Evolutionary conservation across 192 early-diverging fungal species (phyloP), one percentile per base, ranked within the genome.

Genomic region (Umbelopsis sp.): DNA sequence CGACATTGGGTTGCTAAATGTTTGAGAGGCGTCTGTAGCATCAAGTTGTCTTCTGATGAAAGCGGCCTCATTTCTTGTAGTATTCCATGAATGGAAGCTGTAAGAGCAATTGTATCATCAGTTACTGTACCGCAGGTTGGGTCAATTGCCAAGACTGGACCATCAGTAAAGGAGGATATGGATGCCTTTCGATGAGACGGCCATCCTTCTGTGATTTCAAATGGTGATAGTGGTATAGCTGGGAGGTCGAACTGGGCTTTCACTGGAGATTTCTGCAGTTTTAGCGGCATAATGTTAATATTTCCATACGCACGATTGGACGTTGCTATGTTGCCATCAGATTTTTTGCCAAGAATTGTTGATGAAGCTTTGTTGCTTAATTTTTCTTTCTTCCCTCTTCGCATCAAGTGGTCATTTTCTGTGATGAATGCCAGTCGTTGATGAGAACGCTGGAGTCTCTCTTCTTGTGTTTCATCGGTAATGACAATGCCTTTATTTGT

Each of bases 141-240:
- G 16, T 62, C 3, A 11, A 62, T 62, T 0, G 56, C 17, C 26
- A 32, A 32, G 5, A 62, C 14, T 3, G 26, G 31, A 20, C 29
- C 29, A 29, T 62, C 56, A 17, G 29, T 62, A 62, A 62, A 34
- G 0, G 56, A 62, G 4, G 29, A 29, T 7, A 62, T 62, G 20
- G 56, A 62, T 16, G 56, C 16, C 20, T 32, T 62, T 0, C 56
- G 56, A 0, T 62, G 31, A 20, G 47, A 50, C 3, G 67, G 51
- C 72, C 72, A 74, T 45, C 49, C 50, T 32, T 50, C 25, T 25
- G 45, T 36, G 29, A 74, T 29, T 45, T 74, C 62, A 47, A 74
- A 68, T 31, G 72, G 72, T 16, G 72, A 74, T 20, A 74, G 66
- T 24, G 66, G 72, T 52, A 74, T 74, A 7, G 43, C 52, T 16